Evolutionary conservation across 2,329 filamentous ascomycete genomes (phyloP).

Genomic region (Fusarium falciforme): DNA sequence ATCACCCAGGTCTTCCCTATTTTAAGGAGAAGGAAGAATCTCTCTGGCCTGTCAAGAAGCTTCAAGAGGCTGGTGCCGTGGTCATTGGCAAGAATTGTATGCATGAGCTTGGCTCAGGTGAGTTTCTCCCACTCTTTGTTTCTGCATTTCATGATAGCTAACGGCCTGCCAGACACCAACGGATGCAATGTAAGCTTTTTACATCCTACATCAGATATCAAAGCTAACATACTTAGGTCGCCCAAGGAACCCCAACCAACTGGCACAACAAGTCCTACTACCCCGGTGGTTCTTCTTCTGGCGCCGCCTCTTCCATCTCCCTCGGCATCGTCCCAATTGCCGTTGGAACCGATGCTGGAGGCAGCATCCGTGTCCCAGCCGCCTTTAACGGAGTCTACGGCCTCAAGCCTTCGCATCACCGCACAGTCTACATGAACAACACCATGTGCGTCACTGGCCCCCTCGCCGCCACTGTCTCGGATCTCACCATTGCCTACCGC

Average conservation of each 20-base stretch:
- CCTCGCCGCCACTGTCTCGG: constrained; percentile 79
- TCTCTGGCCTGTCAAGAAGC: constrained; percentile 76
- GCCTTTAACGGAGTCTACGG: constrained; percentile 85
- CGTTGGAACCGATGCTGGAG: constrained; percentile 81
- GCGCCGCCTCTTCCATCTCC: constrained; percentile 76
- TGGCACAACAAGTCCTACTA: constrained; percentile 83
- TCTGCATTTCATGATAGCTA: background rate
- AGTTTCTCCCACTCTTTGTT: constrained; percentile 51
- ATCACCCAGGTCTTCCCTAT: constrained; percentile 64
- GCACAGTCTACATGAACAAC: constrained; percentile 68
- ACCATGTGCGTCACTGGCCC: constrained; percentile 76
- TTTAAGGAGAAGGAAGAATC: constrained; percentile 67
- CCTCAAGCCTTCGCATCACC: constrained; percentile 81
- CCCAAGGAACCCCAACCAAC: constrained; percentile 80
- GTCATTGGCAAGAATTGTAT: constrained; percentile 82
- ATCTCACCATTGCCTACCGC: constrained; percentile 85
- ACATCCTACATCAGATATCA: background rate
- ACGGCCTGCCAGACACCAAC: constrained; percentile 69
- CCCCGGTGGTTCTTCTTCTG: constrained; percentile 83
- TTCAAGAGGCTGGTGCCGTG: constrained; percentile 80
- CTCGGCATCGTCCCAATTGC: constrained; percentile 80
- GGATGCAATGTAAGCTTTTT: constrained; percentile 74
- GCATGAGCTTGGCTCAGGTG: constrained; percentile 80
- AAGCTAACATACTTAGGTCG: constrained; percentile 61
- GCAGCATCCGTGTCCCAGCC: constrained; percentile 79